Percentiles rank a stretch among this genome's conserved stretches.
phyloP scores from a whole-genome alignment of 768 basidiomycete genomes.

The Rhizopogon vesiculosus region DNA sequence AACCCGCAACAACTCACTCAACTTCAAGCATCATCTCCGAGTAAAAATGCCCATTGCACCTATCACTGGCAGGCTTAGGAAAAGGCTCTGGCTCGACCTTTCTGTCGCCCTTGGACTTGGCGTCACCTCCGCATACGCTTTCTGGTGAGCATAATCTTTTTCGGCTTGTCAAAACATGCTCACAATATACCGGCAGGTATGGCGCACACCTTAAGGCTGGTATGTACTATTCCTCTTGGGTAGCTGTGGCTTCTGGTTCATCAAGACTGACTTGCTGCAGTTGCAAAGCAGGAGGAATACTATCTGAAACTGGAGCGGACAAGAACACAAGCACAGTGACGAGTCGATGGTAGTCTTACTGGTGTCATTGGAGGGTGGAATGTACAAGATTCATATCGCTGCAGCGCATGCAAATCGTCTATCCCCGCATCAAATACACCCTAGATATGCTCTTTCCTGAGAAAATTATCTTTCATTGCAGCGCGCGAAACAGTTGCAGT shows the following conservation, averaged over 20 bases:
- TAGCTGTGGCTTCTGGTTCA: neutral
- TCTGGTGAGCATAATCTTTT: slow-evolving; percentile 59
- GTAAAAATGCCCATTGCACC: slow-evolving; percentile 79
- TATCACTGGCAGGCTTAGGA: slow-evolving; percentile 92
- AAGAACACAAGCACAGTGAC: slow-evolving; percentile 18
- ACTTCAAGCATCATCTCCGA: slow-evolving; percentile 5
- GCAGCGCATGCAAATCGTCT: neutral
- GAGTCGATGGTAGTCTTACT: neutral
- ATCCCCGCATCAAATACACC: neutral
- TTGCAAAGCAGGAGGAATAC: slow-evolving; percentile 78
- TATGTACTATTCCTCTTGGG: slow-evolving; percentile 33
- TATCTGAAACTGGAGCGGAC: slow-evolving; percentile 81
- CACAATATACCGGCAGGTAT: slow-evolving; percentile 54
- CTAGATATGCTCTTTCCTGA: neutral
- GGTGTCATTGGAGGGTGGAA: too few relatives aligned
- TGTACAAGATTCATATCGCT: neutral
- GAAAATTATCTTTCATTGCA: neutral
- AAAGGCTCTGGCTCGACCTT: slow-evolving; percentile 85
- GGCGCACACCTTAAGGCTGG: slow-evolving; percentile 70
- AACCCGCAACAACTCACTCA: slow-evolving; percentile 7
- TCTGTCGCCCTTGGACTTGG: slow-evolving; percentile 74
- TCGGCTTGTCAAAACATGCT: slow-evolving; percentile 18
- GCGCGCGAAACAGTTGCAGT: neutral
- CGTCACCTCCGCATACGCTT: slow-evolving; percentile 66
- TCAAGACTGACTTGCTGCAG: slow-evolving; percentile 35